These are phyloP conservation scores for Torulaspora gathmanii DNA, from an alignment of 805 yeast species.

Conservation along the genomic window DNA sequence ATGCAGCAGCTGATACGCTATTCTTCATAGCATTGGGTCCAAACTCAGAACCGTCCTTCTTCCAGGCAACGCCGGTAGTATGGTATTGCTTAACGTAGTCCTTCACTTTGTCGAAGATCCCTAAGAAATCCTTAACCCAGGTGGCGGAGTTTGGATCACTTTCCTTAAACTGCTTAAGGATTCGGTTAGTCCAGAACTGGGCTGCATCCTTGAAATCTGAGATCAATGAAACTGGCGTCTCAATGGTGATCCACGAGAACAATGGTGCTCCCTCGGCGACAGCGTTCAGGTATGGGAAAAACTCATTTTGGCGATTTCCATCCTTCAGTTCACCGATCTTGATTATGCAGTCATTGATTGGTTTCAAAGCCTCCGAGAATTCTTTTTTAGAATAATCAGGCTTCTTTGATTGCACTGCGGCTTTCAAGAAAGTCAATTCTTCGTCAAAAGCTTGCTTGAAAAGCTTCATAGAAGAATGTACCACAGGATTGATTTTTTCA, in stretches of 20 bases:
- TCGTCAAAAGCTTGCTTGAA: slow-evolving; percentile 50
- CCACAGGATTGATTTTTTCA: slow-evolving; percentile 44
- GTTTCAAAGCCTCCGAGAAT: slow-evolving; percentile 55
- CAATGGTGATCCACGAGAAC: slow-evolving; percentile 82
- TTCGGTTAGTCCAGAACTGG: slow-evolving; percentile 90
- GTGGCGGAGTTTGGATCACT: slow-evolving; percentile 62
- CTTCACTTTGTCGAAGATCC: slow-evolving; percentile 64
- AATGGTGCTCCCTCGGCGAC: slow-evolving; percentile 87
- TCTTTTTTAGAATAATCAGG: slow-evolving; percentile 55
- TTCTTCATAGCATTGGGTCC: slow-evolving; percentile 32
- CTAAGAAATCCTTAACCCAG: slow-evolving; percentile 71
- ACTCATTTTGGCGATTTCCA: slow-evolving; percentile 60
- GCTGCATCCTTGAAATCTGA: slow-evolving; percentile 87
- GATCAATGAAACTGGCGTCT: slow-evolving; percentile 68
- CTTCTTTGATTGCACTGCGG: slow-evolving; percentile 57
- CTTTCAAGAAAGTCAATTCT: slow-evolving; percentile 55
- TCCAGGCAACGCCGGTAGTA: slow-evolving; percentile 83
- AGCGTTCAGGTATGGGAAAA: slow-evolving; percentile 69
- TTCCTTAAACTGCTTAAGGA: slow-evolving; percentile 78
- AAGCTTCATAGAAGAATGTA: slow-evolving; percentile 43
- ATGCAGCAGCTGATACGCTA: slow-evolving; percentile 12
- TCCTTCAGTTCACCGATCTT: slow-evolving; percentile 66
- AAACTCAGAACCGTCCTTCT: slow-evolving; percentile 53
- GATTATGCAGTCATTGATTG: slow-evolving; percentile 59
- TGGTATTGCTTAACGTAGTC: slow-evolving; percentile 72